These are phyloP conservation scores for Lentinula sp. DNA, from an alignment of 768 basidiomycete species.

Conservation along the genomic window DNA sequence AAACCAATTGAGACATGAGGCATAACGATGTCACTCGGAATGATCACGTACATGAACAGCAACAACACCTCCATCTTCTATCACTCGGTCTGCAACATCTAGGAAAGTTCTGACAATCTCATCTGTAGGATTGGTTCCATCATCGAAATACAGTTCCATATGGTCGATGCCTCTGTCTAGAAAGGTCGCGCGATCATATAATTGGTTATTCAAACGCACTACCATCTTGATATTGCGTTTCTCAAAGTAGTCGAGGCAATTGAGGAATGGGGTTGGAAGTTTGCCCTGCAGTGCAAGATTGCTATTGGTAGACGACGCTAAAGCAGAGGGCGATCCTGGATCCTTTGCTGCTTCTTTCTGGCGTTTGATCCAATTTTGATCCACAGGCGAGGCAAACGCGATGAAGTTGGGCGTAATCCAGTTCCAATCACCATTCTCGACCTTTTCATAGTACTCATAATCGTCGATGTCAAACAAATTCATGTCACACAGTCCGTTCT, in stretches of 20 bases:
- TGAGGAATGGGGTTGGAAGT: slow-evolving; percentile 73
- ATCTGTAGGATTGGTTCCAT: slow-evolving; percentile 96
- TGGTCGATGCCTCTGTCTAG: slow-evolving; percentile 82
- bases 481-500: slow-evolving; percentile 90
- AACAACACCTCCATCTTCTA: slow-evolving; percentile 75
- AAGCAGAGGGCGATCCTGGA: slow-evolving; percentile 16
- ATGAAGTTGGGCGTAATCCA: slow-evolving; percentile 91
- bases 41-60: slow-evolving; percentile 73
- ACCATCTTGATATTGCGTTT: slow-evolving; percentile 84
- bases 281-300: slow-evolving; percentile 70
- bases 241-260: slow-evolving; percentile 92
- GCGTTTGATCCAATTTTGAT: slow-evolving; percentile 72
- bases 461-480: slow-evolving; percentile 90
- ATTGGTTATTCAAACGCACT: slow-evolving; percentile 86
- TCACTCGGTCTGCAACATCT: slow-evolving; percentile 71
- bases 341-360: slow-evolving; percentile 58
- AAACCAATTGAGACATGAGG: slow-evolving; percentile 12
- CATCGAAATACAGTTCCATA: slow-evolving; percentile 93
- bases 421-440: slow-evolving; percentile 94
- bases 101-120: slow-evolving; percentile 93
- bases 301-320: slow-evolving; percentile 21
- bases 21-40: neutral
- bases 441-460: slow-evolving; percentile 93
- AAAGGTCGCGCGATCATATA: slow-evolving; percentile 83
- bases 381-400: slow-evolving; percentile 90